Percentiles rank a stretch among this genome's conserved stretches.
phyloP scores from a whole-genome alignment of 306 rosid species.

The Inga oerstediana region DNA sequence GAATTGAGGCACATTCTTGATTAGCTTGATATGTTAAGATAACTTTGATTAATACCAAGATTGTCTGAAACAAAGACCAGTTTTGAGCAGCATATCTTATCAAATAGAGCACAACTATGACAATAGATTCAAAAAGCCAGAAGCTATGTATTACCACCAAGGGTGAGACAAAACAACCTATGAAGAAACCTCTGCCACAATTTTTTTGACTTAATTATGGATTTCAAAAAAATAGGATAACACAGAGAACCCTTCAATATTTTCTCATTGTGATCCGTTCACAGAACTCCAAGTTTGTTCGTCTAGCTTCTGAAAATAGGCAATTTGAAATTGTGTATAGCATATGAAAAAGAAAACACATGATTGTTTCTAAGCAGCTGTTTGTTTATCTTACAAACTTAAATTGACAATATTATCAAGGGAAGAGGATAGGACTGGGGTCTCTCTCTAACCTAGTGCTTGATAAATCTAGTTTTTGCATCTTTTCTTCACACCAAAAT shows the following conservation, averaged over 20 bases:
- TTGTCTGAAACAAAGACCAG: too few relatives aligned
- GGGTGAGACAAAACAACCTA: conserved; percentile 28
- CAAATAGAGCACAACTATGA: too few relatives aligned
- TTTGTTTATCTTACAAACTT: not conserved
- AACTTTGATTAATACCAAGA: too few relatives aligned
- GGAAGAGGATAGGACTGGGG: conserved; percentile 80
- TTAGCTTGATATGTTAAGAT: too few relatives aligned
- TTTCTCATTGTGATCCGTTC: not conserved
- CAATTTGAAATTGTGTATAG: not conserved
- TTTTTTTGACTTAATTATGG: conserved; percentile 25
- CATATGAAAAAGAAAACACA: not conserved
- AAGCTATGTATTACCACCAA: conserved; percentile 15
- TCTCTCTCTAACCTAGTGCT: conserved; percentile 77
- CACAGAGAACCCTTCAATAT: not conserved
- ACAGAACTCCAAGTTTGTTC: not conserved
- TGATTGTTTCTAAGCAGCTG: conserved; percentile 3
- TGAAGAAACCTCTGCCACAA: conserved; percentile 7
- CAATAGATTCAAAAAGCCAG: conserved; percentile 1
- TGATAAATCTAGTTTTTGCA: too few relatives aligned
- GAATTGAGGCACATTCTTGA: too few relatives aligned
- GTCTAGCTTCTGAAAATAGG: conserved; percentile 1
- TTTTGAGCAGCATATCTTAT: too few relatives aligned
- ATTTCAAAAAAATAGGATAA: not conserved
- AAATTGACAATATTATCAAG: conserved; percentile 48
- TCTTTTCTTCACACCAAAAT: too few relatives aligned